Conservation (phyloP, 805 yeast species). For the Ascoidea asiatica region DNA sequence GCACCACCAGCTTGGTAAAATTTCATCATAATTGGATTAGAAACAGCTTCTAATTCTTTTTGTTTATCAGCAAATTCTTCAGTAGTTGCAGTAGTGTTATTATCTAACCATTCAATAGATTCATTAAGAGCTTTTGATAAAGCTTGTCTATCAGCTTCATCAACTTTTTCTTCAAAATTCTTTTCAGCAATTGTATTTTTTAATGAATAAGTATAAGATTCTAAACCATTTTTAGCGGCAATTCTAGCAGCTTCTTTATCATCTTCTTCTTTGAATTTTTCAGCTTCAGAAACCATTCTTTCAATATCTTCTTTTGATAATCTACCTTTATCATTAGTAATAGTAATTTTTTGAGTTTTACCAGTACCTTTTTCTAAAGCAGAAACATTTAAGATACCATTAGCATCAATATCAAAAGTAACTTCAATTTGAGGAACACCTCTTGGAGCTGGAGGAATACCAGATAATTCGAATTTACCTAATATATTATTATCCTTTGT, state of each 20-base stretch:
- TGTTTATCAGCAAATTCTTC: slow-evolving; percentile 90
- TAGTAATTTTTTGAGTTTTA: slow-evolving; percentile 91
- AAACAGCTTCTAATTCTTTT: slow-evolving; percentile 92
- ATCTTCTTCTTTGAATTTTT: slow-evolving; percentile 94
- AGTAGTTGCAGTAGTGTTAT: slow-evolving; percentile 79
- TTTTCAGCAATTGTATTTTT: slow-evolving; percentile 71
- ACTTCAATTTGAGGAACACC: slow-evolving; percentile 99
- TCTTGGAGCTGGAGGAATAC: slow-evolving; percentile 98
- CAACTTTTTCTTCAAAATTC: slow-evolving; percentile 65
- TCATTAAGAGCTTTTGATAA: slow-evolving; percentile 76
- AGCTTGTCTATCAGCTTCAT: slow-evolving; percentile 56
- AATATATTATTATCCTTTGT: slow-evolving; percentile 94
- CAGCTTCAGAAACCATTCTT: slow-evolving; percentile 96
- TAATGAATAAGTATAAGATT: slow-evolving; percentile 89
- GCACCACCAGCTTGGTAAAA: slow-evolving; percentile 75
- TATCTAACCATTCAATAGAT: slow-evolving; percentile 84
- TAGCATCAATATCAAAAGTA: slow-evolving; percentile 92
- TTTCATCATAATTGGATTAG: slow-evolving; percentile 95
- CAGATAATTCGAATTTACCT: slow-evolving; percentile 93
- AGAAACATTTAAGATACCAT: slow-evolving; percentile 93
- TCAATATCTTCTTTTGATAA: slow-evolving; percentile 95
- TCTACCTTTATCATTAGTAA: slow-evolving; percentile 98
- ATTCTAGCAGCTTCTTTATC: slow-evolving; percentile 90
- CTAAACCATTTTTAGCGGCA: slow-evolving; percentile 89
- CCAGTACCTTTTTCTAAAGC: slow-evolving; percentile 99